Percentiles rank a stretch among this genome's conserved stretches.
These are phyloP conservation scores for Vanrija sp. DNA, from an alignment of 1,284 basidiomycete genomes.

Conservation along the genomic window DNA sequence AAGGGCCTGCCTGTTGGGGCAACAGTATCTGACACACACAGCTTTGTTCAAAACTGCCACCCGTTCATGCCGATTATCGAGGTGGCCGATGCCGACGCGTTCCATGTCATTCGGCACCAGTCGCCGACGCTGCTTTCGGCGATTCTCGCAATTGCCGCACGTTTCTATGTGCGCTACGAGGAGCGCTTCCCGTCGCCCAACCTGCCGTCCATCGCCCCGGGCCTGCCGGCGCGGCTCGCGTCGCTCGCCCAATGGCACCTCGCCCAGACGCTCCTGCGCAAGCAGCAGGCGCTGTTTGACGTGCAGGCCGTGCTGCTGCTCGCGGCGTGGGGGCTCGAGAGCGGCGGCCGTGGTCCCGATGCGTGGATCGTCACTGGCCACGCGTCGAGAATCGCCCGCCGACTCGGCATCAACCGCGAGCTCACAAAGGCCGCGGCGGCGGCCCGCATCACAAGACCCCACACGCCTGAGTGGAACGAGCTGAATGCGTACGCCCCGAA, in stretches of 20 bases:
- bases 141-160: slow-evolving; percentile 29
- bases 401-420: slow-evolving; percentile 26
- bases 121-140: slow-evolving; percentile 31
- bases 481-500: slow-evolving; percentile 30
- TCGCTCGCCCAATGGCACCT: slow-evolving; percentile 38
- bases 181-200: too few relatives aligned
- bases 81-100: slow-evolving; percentile 24
- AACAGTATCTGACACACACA: background rate
- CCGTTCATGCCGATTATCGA: slow-evolving; percentile 30
- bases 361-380: slow-evolving; percentile 40
- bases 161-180: slow-evolving; percentile 24
- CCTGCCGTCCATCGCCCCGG: slow-evolving; percentile 16
- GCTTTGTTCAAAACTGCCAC: slow-evolving; percentile 32
- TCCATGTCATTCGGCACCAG: slow-evolving; percentile 20
- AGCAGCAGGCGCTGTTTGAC: slow-evolving; percentile 36
- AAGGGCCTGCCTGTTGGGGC: too few relatives aligned
- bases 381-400: slow-evolving; percentile 25
- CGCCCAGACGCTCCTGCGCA: slow-evolving; percentile 31
- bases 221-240: slow-evolving; percentile 22
- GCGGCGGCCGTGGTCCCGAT: slow-evolving; percentile 33
- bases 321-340: slow-evolving; percentile 37
- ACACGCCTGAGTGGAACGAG: slow-evolving; percentile 21
- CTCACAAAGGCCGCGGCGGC: slow-evolving; percentile 23
- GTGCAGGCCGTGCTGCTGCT: slow-evolving; percentile 39
- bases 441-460: slow-evolving; percentile 17